Conservation (phyloP, 2,329 filamentous ascomycete genomes). For the Diatrype stigma region DNA sequence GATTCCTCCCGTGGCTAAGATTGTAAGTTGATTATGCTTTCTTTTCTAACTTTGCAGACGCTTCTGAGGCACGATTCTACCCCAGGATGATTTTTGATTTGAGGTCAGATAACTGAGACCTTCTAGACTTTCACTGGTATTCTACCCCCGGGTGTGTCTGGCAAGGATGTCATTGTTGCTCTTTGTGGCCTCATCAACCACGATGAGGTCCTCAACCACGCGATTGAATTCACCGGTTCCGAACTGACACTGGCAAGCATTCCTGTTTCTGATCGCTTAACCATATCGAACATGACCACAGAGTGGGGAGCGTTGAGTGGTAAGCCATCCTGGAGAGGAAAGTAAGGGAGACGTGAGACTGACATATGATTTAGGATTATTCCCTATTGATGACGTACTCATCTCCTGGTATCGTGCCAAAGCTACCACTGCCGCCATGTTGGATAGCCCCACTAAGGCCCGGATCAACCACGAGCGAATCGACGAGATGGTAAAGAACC, state of each 20-base stretch:
- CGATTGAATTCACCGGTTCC: slow-evolving; percentile 80
- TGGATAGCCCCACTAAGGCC: slow-evolving; percentile 43
- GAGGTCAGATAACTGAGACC: no score
- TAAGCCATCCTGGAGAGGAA: slow-evolving; percentile 2
- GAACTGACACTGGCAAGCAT: slow-evolving; percentile 72
- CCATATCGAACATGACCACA: slow-evolving; percentile 76
- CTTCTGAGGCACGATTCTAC: no score
- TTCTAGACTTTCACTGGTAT: slow-evolving; percentile 61
- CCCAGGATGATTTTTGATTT: no score
- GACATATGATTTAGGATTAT: slow-evolving; percentile 47
- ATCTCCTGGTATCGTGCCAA: slow-evolving; percentile 71
- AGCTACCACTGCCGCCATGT: slow-evolving; percentile 67
- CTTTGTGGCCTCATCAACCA: slow-evolving; percentile 82
- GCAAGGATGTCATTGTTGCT: slow-evolving; percentile 91
- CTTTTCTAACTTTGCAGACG: no score
- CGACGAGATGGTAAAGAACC: slow-evolving; percentile 66
- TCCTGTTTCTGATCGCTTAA: slow-evolving; percentile 67
- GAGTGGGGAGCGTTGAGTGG: slow-evolving; percentile 69
- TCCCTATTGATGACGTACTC: slow-evolving; percentile 74
- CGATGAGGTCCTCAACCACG: slow-evolving; percentile 86
- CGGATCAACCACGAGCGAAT: slow-evolving; percentile 70
- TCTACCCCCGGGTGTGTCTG: slow-evolving; percentile 75
- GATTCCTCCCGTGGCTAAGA: slow-evolving; percentile 75
- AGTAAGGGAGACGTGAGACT: not conserved
- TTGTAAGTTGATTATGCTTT: no score